Base-by-base conservation (phyloP, 768 basidiomycete genomes). In the Mycena venus region DNA sequence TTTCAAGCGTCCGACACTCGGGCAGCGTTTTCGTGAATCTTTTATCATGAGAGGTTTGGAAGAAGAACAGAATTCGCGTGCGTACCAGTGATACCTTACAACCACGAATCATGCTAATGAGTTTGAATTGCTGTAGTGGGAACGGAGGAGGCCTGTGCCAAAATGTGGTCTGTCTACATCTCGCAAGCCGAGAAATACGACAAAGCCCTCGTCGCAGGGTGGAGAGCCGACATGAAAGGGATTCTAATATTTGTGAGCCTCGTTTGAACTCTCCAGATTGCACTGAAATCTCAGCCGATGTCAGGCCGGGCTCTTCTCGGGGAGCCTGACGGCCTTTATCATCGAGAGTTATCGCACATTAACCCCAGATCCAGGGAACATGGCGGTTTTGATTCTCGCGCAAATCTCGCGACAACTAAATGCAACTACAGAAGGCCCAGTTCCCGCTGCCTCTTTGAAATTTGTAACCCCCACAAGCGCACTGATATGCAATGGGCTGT, bases 221-320 rank as follows among this genome's bases (percentile, higher is more conserved):
- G 73, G 73, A 58, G 63, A 23, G 63, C 51, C 2, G 73, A 75
- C 47, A 75, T 60, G 73, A 67, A 70, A 36, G 68, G 68, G n/a
- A 75, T 71, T 25, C 62, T 75, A 5, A 70, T 70, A 23, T 74
- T 75, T 60, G 73, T 70, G 56, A 32, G 73, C 70, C 8, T 21
- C 42, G 12, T 36, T 21, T 25, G 17, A 21, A 12, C 42, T 72
- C 32, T 27, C 10, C 32, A 6, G 10, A n/a, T 29, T 56, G 23
- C 29, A 31, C 21, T 64, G 11, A 17, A 14, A 12, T 34, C 40
- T 53, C 7, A 38, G 7, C 6, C 29, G 19, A 1, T 21, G 12
- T 17, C 44, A 79, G 77, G 77, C 78, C 6, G 77, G 78, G 47
- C 70, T 80, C 0, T 80, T 80, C 60, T 79, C 78, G 11, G 77